Evolutionary conservation across 2,329 filamentous ascomycete species (phyloP).

Genomic region (Endoconidiophora laricicola): DNA sequence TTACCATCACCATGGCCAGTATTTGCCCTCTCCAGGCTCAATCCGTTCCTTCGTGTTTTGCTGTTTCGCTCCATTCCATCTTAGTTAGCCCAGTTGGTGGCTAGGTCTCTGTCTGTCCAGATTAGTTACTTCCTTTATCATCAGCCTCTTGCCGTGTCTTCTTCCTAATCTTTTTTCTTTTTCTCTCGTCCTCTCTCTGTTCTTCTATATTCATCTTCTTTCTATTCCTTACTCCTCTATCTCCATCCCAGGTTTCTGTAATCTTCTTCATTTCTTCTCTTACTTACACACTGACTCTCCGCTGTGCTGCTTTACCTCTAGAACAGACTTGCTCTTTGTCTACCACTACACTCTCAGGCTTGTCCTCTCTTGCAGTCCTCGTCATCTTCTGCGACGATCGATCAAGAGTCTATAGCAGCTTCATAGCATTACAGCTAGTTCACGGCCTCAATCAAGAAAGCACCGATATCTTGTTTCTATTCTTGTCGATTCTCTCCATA

Average conservation of each 20-base stretch:
- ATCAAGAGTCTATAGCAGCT: no score
- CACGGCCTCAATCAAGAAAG: no score
- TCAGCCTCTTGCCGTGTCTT: no score
- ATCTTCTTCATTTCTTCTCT: neutral
- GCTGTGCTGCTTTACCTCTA: neutral
- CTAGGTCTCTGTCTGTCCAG: no score
- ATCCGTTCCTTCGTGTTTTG: neutral
- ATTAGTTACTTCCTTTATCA: no score
- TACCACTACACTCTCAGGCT: no score
- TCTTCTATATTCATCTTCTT: neutral
- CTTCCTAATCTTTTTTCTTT: neutral
- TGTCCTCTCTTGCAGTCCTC: no score
- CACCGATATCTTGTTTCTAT: no score
- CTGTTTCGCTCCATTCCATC: neutral
- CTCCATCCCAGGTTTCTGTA: neutral
- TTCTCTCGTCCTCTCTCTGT: conserved; percentile 6
- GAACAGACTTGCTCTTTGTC: no score
- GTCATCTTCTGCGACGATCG: no score
- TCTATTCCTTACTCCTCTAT: neutral
- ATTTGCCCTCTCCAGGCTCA: neutral
- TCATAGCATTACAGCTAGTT: no score
- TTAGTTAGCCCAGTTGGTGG: neutral
- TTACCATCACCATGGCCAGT: neutral
- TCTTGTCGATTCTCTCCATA: neutral
- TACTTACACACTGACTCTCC: neutral